Percentiles rank a stretch among this genome's conserved stretches.
Conservation (phyloP, 164 flowering plant species). For the Chloranthus sessilifolius region DNA sequence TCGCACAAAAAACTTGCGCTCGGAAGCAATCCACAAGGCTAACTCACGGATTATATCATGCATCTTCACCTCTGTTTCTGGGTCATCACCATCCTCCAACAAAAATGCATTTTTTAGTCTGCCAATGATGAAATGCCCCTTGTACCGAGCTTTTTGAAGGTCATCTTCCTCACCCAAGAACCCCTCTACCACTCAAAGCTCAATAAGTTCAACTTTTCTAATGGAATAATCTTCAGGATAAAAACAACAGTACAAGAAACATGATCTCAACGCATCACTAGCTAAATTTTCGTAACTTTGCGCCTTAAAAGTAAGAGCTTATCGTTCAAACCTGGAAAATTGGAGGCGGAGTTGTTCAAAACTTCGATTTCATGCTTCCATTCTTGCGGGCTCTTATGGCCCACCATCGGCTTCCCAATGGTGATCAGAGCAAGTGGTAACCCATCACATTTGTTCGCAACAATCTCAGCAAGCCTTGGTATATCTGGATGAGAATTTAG, state of each 20-base stretch:
- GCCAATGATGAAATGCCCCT: slow-evolving; percentile 6
- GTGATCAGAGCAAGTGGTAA: too few relatives aligned
- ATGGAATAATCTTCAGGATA: slow-evolving; percentile 12
- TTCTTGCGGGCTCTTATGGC: too few relatives aligned
- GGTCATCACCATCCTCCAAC: slow-evolving; percentile 9
- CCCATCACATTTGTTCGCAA: too few relatives aligned
- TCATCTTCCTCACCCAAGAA: slow-evolving; percentile 4
- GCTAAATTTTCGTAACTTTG: slow-evolving; percentile 11
- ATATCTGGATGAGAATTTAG: too few relatives aligned
- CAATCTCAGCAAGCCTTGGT: too few relatives aligned
- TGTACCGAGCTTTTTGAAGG: slow-evolving; percentile 5
- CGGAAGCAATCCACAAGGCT: slow-evolving; percentile 15
- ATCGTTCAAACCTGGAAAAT: slow-evolving; percentile 1
- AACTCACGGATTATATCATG: slow-evolving; percentile 13
- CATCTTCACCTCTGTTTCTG: slow-evolving; percentile 8
- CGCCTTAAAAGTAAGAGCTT: neutral
- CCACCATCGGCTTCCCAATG: too few relatives aligned
- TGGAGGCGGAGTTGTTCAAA: neutral
- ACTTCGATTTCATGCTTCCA: slow-evolving; percentile 9
- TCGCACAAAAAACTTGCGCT: slow-evolving; percentile 8
- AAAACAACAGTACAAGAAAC: slow-evolving; percentile 9
- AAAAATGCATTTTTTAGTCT: slow-evolving; percentile 9
- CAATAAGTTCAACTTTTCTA: slow-evolving; percentile 3
- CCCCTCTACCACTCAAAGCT: slow-evolving; percentile 12
- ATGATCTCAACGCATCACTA: neutral